Evolutionary conservation across 805 yeast species (phyloP).

Genomic region (Jamesozyma lodderae): DNA sequence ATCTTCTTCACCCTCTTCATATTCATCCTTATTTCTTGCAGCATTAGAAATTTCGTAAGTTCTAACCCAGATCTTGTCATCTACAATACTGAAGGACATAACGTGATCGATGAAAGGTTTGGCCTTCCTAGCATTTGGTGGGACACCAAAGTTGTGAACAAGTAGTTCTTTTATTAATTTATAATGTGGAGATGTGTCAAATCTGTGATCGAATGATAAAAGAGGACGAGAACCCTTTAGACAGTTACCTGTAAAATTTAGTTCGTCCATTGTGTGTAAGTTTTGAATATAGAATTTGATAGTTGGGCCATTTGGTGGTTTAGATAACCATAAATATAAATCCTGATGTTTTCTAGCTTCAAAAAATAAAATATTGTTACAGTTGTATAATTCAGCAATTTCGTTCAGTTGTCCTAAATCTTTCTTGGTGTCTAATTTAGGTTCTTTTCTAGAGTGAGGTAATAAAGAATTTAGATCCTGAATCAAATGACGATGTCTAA

Average conservation of each 20-base stretch:
- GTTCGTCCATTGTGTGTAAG: conserved; percentile 90
- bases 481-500: conserved; percentile 89
- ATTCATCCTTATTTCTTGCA: conserved; percentile 44
- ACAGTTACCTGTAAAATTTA: conserved; percentile 94
- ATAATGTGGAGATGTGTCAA: conserved; percentile 61
- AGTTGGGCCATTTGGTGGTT: conserved; percentile 98
- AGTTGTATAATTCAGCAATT: conserved; percentile 92
- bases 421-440: conserved; percentile 89
- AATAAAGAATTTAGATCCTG: conserved; percentile 66
- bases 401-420: conserved; percentile 84
- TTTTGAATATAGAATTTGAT: conserved; percentile 89
- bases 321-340: conserved; percentile 86
- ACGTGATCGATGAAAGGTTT: conserved; percentile 96
- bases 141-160: conserved; percentile 83
- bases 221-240: conserved; percentile 92
- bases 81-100: conserved; percentile 84
- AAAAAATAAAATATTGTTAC: conserved; percentile 88
- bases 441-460: conserved; percentile 95
- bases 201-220: conserved; percentile 75
- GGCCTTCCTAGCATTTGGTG: conserved; percentile 82
- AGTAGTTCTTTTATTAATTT: conserved; percentile 76
- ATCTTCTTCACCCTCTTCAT: conserved; percentile 45
- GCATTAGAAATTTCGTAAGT: conserved; percentile 79
- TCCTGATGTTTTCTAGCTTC: conserved; percentile 96
- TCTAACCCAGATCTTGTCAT: conserved; percentile 90